A percentile compares a stretch with the other conserved stretches of the same genome.
Conservation (phyloP, 306 rosid species). For the Rosa lucieae region DNA sequence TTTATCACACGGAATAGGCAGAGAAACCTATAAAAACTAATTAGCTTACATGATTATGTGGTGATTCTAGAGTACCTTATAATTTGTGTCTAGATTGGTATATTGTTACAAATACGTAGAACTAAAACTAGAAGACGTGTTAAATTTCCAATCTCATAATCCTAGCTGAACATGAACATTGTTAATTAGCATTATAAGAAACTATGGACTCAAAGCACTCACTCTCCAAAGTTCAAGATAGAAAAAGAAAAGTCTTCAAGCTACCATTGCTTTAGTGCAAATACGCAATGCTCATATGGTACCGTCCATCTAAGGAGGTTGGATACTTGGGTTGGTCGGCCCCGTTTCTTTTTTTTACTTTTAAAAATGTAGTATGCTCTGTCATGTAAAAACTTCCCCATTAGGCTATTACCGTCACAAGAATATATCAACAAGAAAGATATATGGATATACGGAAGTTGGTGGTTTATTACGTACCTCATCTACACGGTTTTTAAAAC, state of each 20-base stretch:
- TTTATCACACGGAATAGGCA: no score
- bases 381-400: not conserved
- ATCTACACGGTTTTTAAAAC: not conserved
- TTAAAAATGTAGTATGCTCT: not conserved
- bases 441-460: not conserved
- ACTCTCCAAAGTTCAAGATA: not conserved
- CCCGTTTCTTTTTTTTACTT: not conserved
- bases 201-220: not conserved
- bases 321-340: slow-evolving; percentile 10
- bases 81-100: not conserved
- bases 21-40: no score
- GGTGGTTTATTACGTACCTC: not conserved
- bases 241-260: not conserved
- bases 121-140: not conserved
- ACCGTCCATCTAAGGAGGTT: not conserved
- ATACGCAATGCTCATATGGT: not conserved
- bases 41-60: no score
- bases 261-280: slow-evolving; percentile 1
- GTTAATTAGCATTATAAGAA: no score
- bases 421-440: no score
- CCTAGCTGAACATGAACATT: not conserved
- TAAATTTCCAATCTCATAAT: not conserved
- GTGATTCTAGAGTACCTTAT: not conserved
- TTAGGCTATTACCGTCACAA: not conserved
- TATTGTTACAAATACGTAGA: not conserved